Evolutionary conservation across 352 stramenopile genomes (phyloP), one percentile per base, ranked within the genome.

Genomic region (Albugo candida): DNA sequence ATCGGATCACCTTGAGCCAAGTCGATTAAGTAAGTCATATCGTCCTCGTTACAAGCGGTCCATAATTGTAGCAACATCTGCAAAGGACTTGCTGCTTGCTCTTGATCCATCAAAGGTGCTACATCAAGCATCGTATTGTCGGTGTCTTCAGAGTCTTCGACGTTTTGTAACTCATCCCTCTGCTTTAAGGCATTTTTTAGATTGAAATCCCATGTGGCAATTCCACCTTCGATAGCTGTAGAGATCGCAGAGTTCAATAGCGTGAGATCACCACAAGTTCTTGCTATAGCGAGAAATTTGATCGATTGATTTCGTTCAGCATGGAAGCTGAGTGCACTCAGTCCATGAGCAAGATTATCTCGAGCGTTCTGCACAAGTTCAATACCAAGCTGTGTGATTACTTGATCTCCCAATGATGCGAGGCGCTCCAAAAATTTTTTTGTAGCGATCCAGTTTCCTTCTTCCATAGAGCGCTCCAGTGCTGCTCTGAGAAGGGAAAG

Each of bases 151-250:
- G 24, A 3, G 3, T 31, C 8, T 31, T 31, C 24, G 8, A 8
- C 38, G 3, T 19, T 43, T 43, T 43, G 43, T 11, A 85, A 47
- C 37, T 80, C 78, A 17, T 85, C 73, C 11, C 66, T 62, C 43
- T 85, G 70, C 21, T 64, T 49, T 53, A 82, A 66, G 10, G 73
- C 73, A 39, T 83, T 85, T 44, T 85, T 85, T 2, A 85, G 41
- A 48, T 85, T 85, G 24, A 85, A 82, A 53, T 85, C 70, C 73
- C 73, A 85, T 41, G 82, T 82, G 0, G 73, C 73, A 31, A 85
- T 53, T n/a, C 73, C 73, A 39, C 59, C 68, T 17, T 59, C 59
- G 13, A 72, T 47, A 1, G 73, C 73, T 46, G 63, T 60, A 43
- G 81, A 61, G 52, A 85, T 83, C 1, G 73, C 73, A 57, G 80